A percentile compares a stretch with the other conserved stretches of the same genome.
phyloP scores from a whole-genome alignment of 306 rosid genomes.

The Ochetophila trinervis region DNA sequence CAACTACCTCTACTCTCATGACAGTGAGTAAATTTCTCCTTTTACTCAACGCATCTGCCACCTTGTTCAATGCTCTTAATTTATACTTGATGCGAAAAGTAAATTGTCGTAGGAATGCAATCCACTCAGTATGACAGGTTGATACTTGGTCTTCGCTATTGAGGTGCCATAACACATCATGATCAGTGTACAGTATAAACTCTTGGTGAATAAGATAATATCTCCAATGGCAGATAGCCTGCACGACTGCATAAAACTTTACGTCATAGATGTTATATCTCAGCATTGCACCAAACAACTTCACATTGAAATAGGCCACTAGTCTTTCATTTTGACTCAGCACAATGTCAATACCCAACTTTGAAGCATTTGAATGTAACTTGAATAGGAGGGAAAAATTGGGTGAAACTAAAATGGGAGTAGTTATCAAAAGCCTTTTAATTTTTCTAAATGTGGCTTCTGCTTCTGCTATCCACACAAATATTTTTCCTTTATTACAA shows the following conservation, averaged over 20 bases:
- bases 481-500: no score
- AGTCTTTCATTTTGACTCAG: neutral
- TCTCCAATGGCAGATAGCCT: neutral
- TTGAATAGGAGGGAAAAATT: no score
- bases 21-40: no score
- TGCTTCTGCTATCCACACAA: no score
- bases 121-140: neutral
- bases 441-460: no score
- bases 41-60: no score
- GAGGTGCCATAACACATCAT: neutral
- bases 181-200: neutral
- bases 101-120: neutral
- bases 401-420: no score
- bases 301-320: neutral
- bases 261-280: slow-evolving; percentile 1
- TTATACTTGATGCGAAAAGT: no score
- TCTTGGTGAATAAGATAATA: neutral
- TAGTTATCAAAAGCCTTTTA: no score
- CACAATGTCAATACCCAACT: neutral
- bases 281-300: neutral
- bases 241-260: slow-evolving; percentile 2
- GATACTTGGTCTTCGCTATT: neutral
- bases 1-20: no score
- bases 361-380: neutral
- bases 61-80: neutral